Conservation (phyloP, 495 filamentous ascomycete genomes). For the Aspergillus steynii region DNA sequence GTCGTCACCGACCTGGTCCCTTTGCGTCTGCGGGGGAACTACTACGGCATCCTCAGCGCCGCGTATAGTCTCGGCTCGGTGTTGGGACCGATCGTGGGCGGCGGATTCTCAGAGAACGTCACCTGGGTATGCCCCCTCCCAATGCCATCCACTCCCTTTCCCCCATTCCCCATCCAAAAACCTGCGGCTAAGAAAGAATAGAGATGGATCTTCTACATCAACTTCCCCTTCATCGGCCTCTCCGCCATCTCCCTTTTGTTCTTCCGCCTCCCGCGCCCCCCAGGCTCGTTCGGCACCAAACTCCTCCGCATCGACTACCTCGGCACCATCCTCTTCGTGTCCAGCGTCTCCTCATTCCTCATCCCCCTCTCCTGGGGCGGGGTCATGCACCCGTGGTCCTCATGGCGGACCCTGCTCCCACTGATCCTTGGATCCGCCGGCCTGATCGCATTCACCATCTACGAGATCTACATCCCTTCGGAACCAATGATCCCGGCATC, state of each 20-base stretch:
- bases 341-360: slow-evolving; percentile 44
- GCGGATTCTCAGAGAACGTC: slow-evolving; percentile 31
- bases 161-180: too few relatives aligned
- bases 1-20: slow-evolving; percentile 43
- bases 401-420: slow-evolving; percentile 50
- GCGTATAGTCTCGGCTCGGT: slow-evolving; percentile 28
- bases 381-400: slow-evolving; percentile 51
- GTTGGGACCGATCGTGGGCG: slow-evolving; percentile 40
- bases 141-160: background rate
- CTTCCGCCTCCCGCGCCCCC: slow-evolving; percentile 28
- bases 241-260: slow-evolving; percentile 51
- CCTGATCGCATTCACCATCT: slow-evolving; percentile 20
- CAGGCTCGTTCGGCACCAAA: slow-evolving; percentile 27
- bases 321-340: slow-evolving; percentile 54
- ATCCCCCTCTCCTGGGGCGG: slow-evolving; percentile 59
- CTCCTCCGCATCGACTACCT: slow-evolving; percentile 53
- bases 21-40: slow-evolving; percentile 35
- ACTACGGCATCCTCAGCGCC: slow-evolving; percentile 29
- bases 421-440: slow-evolving; percentile 20
- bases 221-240: slow-evolving; percentile 55
- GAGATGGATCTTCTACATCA: slow-evolving; percentile 71
- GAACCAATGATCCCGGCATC: slow-evolving; percentile 50
- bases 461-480: slow-evolving; percentile 26
- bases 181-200: background rate
- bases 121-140: slow-evolving; percentile 32